Conservation (phyloP, 1,284 basidiomycete species). For the Apiotrichum domesticum region DNA sequence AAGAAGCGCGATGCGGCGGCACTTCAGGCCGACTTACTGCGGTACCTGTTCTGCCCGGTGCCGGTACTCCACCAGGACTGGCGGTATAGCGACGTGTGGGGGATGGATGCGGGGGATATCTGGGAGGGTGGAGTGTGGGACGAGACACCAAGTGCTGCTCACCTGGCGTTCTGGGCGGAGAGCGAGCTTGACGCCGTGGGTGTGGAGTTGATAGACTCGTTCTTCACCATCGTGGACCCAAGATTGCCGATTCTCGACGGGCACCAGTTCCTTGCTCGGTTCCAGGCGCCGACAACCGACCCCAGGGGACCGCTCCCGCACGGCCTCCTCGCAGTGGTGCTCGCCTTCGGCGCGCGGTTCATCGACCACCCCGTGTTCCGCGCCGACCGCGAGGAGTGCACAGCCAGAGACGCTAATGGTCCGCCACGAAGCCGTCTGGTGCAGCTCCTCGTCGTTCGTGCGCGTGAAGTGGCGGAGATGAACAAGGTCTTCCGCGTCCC, state of each 20-base stretch:
- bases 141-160: constrained; percentile 32
- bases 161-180: constrained; percentile 21
- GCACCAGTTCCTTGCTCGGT: constrained; percentile 60
- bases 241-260: constrained; percentile 74
- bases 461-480: constrained; percentile 74
- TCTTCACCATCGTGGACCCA: constrained; percentile 67
- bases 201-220: constrained; percentile 76
- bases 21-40: constrained; percentile 30
- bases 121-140: constrained; percentile 40
- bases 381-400: constrained; percentile 61
- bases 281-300: constrained; percentile 30
- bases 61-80: constrained; percentile 30
- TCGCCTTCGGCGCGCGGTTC: constrained; percentile 89
- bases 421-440: constrained; percentile 60
- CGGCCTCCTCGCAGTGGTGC: constrained; percentile 73
- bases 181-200: constrained; percentile 58
- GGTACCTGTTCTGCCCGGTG: constrained; percentile 41
- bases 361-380: constrained; percentile 75
- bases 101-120: constrained; percentile 28
- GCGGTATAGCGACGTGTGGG: constrained; percentile 38
- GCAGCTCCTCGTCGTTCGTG: constrained; percentile 67
- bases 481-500: constrained; percentile 75
- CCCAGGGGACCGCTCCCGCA: constrained; percentile 55
- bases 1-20: not conserved
- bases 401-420: constrained; percentile 17